Conservation (phyloP, 345 rosid species). For the Populus euphratica region DNA sequence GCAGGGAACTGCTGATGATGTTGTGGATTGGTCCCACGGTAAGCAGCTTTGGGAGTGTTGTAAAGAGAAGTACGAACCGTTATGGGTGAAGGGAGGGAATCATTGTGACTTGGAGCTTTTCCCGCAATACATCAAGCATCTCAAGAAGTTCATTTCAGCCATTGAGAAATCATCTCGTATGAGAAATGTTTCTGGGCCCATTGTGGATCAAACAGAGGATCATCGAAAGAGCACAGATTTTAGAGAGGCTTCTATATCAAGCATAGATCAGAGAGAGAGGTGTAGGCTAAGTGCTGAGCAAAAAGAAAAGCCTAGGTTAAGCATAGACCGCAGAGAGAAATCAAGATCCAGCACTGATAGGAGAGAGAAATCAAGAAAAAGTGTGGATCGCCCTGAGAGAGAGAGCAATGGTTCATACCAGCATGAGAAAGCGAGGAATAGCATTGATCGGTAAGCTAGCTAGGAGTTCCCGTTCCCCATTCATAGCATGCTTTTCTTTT, state of each 20-base stretch:
- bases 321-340: conserved; percentile 61
- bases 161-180: conserved; percentile 50
- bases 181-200: conserved; percentile 30
- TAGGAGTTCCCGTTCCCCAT: neutral
- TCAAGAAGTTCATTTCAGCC: conserved; percentile 77
- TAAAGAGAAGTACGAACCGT: conserved; percentile 83
- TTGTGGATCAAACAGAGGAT: conserved; percentile 41
- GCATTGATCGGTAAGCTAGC: conserved; percentile 53
- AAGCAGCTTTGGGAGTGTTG: conserved; percentile 81
- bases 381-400: conserved; percentile 4
- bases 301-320: conserved; percentile 58
- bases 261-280: conserved; percentile 28
- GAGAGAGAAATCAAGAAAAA: conserved; percentile 40
- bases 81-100: conserved; percentile 91
- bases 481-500: too few relatives aligned
- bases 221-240: conserved; percentile 60
- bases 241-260: conserved; percentile 45
- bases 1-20: conserved; percentile 93
- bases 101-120: conserved; percentile 81
- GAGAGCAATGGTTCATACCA: conserved; percentile 11
- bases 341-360: conserved; percentile 41
- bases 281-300: conserved; percentile 39
- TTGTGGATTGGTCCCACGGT: conserved; percentile 87
- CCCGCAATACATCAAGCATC: conserved; percentile 83
- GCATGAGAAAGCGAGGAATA: conserved; percentile 21